Base-by-base conservation (phyloP, 2,329 filamentous ascomycete species). In the Coniochaeta sp. region DNA sequence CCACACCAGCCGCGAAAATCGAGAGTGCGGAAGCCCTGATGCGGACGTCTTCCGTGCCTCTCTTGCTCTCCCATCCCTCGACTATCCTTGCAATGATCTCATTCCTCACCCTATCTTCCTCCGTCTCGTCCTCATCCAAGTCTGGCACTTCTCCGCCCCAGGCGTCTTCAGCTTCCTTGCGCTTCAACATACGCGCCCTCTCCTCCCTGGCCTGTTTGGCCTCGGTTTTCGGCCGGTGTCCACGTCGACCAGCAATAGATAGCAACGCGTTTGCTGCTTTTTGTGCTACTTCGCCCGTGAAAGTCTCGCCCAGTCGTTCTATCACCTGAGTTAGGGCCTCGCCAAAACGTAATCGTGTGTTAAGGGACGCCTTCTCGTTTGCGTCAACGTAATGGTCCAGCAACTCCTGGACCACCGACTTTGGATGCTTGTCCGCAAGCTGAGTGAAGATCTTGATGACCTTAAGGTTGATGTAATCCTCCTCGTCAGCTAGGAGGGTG, bases 401-500 rank as follows among this genome's bases (percentile, higher is more conserved):
- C 0, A 91, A 73, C 65, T 90, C 87, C 24, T 77, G 79, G 3
- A 82, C 75, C 0, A 86, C 85, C 0, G 87, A 81, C 47, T 79
- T 82, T 0, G 88, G 86, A 58, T 90, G 87, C 60, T 77, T 79
- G 63, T 79, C 74, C 0, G 87, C 82, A 12, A 92, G 72, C 26
- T 84, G 81, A 0, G 82, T 81, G 61, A 90, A 84, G 1, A 87
- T 79, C 63, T 84, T 85, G 62, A 91, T 83, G 17, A 85, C 82
- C n/a, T 84, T 81, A 2, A 88, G 76, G 66, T 89, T 88, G 62
- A 91, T 86, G 68, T 88, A 92, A 60, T 89, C 87, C 60, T 91
- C 89, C 6, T 80, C 76, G 57, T 89, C 87, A 62, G 81, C 79
- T 1, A 91, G 75, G 0, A 90, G 77, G 11, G 81, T 84, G 1